Evolutionary conservation across 441 rosid species (phyloP).

Genomic region (Jatropha podagrica): DNA sequence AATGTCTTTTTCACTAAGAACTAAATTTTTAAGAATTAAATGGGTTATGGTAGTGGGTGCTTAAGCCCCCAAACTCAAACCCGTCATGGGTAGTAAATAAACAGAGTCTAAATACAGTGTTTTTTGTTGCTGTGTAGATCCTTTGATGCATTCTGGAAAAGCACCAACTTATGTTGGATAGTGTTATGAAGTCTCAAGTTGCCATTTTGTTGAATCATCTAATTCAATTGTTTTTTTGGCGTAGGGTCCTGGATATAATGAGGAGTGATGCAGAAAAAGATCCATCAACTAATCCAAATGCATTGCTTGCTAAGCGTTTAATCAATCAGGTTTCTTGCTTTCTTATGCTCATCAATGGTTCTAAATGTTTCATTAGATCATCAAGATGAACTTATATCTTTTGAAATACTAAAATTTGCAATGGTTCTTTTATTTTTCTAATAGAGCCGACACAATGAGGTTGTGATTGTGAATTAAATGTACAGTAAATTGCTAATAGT

Average conservation of each 20-base stretch:
- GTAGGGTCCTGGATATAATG: constrained; percentile 91
- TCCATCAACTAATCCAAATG: constrained; percentile 57
- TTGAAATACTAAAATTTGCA: constrained; percentile 13
- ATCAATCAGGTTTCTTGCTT: constrained; percentile 64
- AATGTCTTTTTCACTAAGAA: too few species aligned
- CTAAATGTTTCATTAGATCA: constrained; percentile 6
- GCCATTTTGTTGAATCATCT: constrained; percentile 12
- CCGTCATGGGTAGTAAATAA: too few species aligned
- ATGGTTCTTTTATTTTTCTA: neutral
- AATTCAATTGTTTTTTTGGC: constrained; percentile 21
- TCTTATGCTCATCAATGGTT: constrained; percentile 23
- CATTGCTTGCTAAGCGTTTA: constrained; percentile 61
- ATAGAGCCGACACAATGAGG: neutral
- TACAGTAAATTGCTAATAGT: constrained; percentile 22
- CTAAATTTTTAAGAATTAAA: too few species aligned
- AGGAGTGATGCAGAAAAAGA: constrained; percentile 66
- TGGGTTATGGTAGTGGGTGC: too few species aligned
- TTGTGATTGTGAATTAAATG: neutral
- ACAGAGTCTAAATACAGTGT: neutral
- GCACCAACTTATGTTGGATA: neutral
- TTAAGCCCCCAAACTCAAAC: too few species aligned
- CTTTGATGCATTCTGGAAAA: neutral
- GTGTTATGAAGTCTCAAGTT: neutral
- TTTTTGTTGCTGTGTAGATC: neutral
- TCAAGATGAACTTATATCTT: neutral